Conservation (phyloP, 192 early-diverging fungal species). For the Haplosporangium gracile region DNA sequence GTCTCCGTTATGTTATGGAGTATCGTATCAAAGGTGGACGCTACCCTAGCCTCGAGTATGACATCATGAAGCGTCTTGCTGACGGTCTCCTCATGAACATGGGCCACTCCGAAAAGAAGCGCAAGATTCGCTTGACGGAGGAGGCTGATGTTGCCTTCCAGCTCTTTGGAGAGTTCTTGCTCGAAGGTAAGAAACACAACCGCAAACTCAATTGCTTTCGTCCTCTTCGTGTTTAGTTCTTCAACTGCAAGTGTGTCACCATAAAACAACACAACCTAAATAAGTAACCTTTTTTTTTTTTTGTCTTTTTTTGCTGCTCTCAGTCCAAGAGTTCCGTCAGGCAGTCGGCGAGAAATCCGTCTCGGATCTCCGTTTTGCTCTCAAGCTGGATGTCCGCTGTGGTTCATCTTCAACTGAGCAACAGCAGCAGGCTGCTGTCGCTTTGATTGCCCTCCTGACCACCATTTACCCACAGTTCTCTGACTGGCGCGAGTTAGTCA, state of each 20-base stretch:
- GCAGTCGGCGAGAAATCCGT: slow-evolving; percentile 82
- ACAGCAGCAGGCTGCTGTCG: slow-evolving; percentile 80
- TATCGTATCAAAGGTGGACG: slow-evolving; percentile 90
- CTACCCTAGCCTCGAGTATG: slow-evolving; percentile 82
- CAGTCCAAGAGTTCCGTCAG: slow-evolving; percentile 88
- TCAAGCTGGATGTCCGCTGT: slow-evolving; percentile 85
- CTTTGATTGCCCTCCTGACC: slow-evolving; percentile 83
- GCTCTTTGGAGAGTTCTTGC: slow-evolving; percentile 95
- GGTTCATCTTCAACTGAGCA: slow-evolving; percentile 73
- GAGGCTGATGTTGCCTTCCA: slow-evolving; percentile 91
- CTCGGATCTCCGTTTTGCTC: slow-evolving; percentile 81
- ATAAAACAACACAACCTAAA: too few relatives aligned
- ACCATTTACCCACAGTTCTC: slow-evolving; percentile 81
- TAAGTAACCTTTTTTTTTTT: too few relatives aligned
- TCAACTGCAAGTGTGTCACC: too few relatives aligned
- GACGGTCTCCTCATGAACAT: slow-evolving; percentile 90
- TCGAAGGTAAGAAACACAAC: slow-evolving; percentile 70
- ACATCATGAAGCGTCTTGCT: slow-evolving; percentile 89
- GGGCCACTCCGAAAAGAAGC: slow-evolving; percentile 70
- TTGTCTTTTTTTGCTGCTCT: neutral
- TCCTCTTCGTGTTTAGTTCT: neutral
- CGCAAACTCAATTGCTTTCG: neutral
- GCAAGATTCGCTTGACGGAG: slow-evolving; percentile 69
- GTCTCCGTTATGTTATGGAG: slow-evolving; percentile 95
- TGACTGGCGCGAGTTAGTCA: slow-evolving; percentile 95